These are phyloP conservation scores for Platismatia glauca DNA, from an alignment of 495 filamentous ascomycete genomes.

Conservation along the genomic window DNA sequence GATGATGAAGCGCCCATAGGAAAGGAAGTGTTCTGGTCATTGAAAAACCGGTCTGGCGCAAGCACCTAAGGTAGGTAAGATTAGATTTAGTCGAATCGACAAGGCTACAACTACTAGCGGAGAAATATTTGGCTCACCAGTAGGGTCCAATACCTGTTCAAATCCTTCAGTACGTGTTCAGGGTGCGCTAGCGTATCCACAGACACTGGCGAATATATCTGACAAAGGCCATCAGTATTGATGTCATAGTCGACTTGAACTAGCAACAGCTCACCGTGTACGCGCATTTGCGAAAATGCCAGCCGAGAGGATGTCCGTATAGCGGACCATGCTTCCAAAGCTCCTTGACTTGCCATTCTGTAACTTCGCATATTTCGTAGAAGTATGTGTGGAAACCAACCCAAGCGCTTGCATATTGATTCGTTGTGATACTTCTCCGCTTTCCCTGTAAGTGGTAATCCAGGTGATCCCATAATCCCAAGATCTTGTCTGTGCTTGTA, in stretches of 20 bases:
- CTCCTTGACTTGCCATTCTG: constrained; percentile 19
- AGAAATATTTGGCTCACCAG: too few relatives aligned
- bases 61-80: too few relatives aligned
- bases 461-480: constrained; percentile 23
- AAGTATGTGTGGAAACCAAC: constrained; percentile 24
- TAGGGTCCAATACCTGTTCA: constrained; percentile 19
- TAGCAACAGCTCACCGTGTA: constrained; percentile 18
- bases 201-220: constrained; percentile 18
- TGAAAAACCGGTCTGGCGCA: constrained; percentile 22
- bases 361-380: constrained; percentile 23
- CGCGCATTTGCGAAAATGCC: constrained; percentile 25
- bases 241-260: not conserved
- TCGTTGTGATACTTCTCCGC: constrained; percentile 16
- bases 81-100: too few relatives aligned
- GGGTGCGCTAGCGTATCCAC: not conserved
- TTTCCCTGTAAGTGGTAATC: constrained; percentile 21
- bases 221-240: not conserved
- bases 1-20: constrained; percentile 18
- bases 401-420: constrained; percentile 14
- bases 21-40: constrained; percentile 23
- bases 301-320: constrained; percentile 25
- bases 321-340: constrained; percentile 25
- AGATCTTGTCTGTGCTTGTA: constrained; percentile 14
- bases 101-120: too few relatives aligned
- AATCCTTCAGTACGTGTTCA: not conserved